phyloP scores from a whole-genome alignment of 139 green algal genomes.

The Chlorella sorokiniana region DNA sequence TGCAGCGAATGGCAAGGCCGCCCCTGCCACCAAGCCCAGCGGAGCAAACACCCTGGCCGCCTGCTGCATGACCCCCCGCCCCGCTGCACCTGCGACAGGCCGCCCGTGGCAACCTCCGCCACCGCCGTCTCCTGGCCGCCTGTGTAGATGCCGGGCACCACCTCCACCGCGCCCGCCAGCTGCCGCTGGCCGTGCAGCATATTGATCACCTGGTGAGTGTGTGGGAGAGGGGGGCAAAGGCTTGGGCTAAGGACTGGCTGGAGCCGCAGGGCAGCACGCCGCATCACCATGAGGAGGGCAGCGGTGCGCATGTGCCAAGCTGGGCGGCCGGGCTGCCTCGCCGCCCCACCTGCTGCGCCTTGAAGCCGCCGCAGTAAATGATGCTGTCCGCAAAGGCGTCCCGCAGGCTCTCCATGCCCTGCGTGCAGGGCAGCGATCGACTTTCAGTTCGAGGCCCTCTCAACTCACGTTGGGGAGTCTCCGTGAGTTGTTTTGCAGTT shows the following conservation, averaged over 20 bases:
- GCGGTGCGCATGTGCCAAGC: no score
- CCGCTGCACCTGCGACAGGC: not conserved
- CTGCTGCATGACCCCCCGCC: no score
- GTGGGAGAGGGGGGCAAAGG: not conserved
- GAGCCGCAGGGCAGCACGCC: not conserved
- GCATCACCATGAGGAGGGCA: not conserved
- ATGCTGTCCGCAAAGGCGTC: constrained; percentile 42
- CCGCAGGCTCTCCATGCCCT: constrained; percentile 32
- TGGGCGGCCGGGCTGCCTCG: no score
- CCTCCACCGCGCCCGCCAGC: constrained; percentile 10
- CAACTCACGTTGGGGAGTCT: not conserved
- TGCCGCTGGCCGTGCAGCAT: not conserved
- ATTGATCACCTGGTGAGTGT: not conserved
- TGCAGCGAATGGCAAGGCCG: no score
- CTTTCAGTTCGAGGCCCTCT: not conserved
- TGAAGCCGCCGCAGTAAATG: constrained; percentile 48
- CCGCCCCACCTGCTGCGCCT: constrained; percentile 41
- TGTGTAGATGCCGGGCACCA: constrained; percentile 13
- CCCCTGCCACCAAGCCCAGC: no score
- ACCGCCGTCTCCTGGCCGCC: not conserved
- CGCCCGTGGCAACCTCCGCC: constrained; percentile 18
- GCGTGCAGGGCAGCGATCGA: constrained; percentile 1
- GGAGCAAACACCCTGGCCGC: no score
- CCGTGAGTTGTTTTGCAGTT: not conserved
- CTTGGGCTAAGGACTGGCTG: no score